Percentiles rank a stretch among this genome's conserved stretches.
Conservation (phyloP, 345 rosid species). For the Citropsis articulata region DNA sequence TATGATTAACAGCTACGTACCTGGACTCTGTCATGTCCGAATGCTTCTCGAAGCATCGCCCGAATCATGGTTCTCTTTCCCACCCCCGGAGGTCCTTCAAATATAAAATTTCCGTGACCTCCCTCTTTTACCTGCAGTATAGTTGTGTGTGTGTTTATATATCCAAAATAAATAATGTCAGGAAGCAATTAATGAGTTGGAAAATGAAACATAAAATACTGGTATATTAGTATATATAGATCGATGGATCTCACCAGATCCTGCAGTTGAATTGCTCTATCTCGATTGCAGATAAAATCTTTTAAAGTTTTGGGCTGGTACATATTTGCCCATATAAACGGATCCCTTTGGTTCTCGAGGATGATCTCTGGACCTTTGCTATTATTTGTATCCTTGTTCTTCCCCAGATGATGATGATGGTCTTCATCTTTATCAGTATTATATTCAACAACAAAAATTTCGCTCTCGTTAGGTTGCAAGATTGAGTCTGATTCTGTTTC, state of each 20-base stretch:
- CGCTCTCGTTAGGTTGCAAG: not conserved
- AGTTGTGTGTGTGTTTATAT: no score
- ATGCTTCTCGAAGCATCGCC: slow-evolving; percentile 56
- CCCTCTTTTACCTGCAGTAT: slow-evolving; percentile 1
- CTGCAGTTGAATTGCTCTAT: slow-evolving; percentile 37
- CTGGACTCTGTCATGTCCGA: slow-evolving; percentile 43
- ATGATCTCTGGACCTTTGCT: not conserved
- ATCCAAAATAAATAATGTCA: not conserved
- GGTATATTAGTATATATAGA: no score
- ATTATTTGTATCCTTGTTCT: not conserved
- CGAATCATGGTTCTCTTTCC: slow-evolving; percentile 67
- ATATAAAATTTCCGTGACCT: slow-evolving; percentile 41
- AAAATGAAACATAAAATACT: no score
- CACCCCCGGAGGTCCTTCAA: slow-evolving; percentile 62
- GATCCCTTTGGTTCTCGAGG: slow-evolving; percentile 2
- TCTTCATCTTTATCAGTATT: not conserved
- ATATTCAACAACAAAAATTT: not conserved
- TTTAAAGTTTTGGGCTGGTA: slow-evolving; percentile 42
- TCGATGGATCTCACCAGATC: slow-evolving; percentile 21
- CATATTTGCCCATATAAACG: slow-evolving; percentile 45
- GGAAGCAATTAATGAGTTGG: not conserved
- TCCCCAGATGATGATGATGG: not conserved
- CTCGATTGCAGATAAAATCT: slow-evolving; percentile 56
- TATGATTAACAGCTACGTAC: slow-evolving; percentile 5
- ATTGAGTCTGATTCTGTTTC: not conserved